phyloP scores from a whole-genome alignment of 176 grass and related monocot species.

The barley (Hordeum vulgare) region DNA sequence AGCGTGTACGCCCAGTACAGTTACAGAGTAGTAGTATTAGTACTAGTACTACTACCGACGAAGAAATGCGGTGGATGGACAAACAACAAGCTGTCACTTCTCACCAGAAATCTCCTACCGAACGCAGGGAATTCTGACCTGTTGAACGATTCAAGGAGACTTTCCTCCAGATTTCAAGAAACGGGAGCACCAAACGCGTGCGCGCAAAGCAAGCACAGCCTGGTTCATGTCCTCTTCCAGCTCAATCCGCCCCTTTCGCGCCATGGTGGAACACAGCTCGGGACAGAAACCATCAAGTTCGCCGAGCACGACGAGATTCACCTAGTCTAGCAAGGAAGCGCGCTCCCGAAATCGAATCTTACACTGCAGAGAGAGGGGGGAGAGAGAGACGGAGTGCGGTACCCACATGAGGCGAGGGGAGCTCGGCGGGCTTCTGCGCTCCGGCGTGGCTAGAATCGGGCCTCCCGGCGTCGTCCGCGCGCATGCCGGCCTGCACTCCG shows the following conservation, averaged over 20 bases:
- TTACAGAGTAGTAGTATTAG: background rate
- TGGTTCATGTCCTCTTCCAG: background rate
- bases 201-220: background rate
- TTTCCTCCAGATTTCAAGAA: background rate
- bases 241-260: background rate
- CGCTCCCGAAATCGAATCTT: background rate
- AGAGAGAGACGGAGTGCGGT: background rate
- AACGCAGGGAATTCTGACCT: background rate
- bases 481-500: constrained; percentile 27
- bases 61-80: constrained; percentile 4
- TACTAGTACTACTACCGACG: background rate
- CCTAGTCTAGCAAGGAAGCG: background rate
- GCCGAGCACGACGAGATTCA: background rate
- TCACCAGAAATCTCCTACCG: constrained; percentile 15
- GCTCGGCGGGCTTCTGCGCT: constrained; percentile 29
- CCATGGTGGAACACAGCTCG: background rate
- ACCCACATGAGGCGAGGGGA: constrained; percentile 39
- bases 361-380: background rate
- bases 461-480: constrained; percentile 44
- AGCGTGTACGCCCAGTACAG: background rate
- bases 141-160: background rate
- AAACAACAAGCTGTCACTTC: constrained; percentile 1
- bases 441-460: constrained; percentile 25
- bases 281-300: background rate
- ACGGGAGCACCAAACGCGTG: constrained; percentile 11